Conservation (phyloP, 2,329 filamentous ascomycete species). For the Fusarium secorum region DNA sequence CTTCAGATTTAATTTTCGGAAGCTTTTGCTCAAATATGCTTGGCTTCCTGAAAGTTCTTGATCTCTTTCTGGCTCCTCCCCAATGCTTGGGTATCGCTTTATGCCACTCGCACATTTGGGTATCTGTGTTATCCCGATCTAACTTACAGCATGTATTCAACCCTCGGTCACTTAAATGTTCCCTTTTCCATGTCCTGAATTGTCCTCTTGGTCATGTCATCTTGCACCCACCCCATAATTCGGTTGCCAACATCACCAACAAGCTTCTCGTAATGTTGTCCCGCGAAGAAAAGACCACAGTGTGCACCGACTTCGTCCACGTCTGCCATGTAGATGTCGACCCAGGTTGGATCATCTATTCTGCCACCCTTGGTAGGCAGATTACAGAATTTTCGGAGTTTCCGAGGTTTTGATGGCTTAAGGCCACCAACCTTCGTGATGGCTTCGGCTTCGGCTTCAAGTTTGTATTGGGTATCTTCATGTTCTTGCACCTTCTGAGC, state of each 20-base stretch:
- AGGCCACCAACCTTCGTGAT: conserved; percentile 12
- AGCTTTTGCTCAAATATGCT: neutral
- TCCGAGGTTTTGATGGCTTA: conserved; percentile 50
- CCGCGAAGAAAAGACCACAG: conserved; percentile 79
- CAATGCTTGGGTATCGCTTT: neutral
- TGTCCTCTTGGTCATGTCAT: conserved; percentile 60
- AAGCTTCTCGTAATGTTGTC: conserved; percentile 76
- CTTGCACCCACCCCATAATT: conserved; percentile 74
- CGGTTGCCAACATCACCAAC: conserved; percentile 76
- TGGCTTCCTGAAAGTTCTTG: neutral
- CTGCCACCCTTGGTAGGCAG: conserved; percentile 66
- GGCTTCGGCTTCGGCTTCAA: conserved; percentile 7
- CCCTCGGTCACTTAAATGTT: neutral
- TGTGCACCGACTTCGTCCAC: conserved; percentile 89
- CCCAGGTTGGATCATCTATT: conserved; percentile 74
- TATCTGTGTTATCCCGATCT: neutral
- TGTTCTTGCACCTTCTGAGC: conserved; percentile 17
- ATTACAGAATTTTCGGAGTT: conserved; percentile 81
- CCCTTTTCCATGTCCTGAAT: conserved; percentile 41
- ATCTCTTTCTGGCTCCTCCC: neutral
- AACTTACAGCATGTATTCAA: neutral
- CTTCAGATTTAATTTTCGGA: neutral
- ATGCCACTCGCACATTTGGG: neutral
- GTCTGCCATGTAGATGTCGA: conserved; percentile 80
- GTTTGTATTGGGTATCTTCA: neutral